Evolutionary conservation across 1,284 basidiomycete species (phyloP).

Genomic region (Rhizoctonia solani): DNA sequence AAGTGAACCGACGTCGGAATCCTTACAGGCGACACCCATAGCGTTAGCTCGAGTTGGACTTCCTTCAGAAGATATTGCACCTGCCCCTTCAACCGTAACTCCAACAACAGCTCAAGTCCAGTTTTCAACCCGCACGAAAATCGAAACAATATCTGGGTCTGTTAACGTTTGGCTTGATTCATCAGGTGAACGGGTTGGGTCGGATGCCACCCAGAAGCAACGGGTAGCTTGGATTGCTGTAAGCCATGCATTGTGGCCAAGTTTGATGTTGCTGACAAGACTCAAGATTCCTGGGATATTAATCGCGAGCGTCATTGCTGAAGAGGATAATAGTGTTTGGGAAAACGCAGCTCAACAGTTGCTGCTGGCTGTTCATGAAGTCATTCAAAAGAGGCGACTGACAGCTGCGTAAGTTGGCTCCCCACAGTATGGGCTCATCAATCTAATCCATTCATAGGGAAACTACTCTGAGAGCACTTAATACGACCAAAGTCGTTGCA

Average conservation of each 20-base stretch:
- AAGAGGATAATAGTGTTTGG: neutral
- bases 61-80: neutral
- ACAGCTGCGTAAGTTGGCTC: conserved; percentile 15
- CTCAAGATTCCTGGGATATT: conserved; percentile 14
- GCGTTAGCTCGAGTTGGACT: neutral
- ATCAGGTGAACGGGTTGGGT: neutral
- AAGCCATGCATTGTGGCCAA: neutral
- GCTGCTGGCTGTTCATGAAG: conserved; percentile 1
- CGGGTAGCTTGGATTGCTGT: conserved; percentile 19
- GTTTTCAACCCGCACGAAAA: neutral
- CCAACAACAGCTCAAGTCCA: neutral
- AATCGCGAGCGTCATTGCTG: conserved; percentile 7
- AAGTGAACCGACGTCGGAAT: neutral
- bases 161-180: conserved; percentile 25
- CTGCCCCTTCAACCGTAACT: neutral
- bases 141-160: conserved; percentile 13
- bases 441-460: neutral
- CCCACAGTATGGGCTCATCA: neutral
- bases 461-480: conserved; percentile 22
- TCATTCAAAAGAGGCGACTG: conserved; percentile 12
- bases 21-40: neutral
- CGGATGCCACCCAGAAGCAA: neutral
- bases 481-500: conserved; percentile 26
- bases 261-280: neutral
- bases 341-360: conserved; percentile 11